Base-by-base conservation (phyloP, 2,329 filamentous ascomycete species). In the Endocalyx cinctus region DNA sequence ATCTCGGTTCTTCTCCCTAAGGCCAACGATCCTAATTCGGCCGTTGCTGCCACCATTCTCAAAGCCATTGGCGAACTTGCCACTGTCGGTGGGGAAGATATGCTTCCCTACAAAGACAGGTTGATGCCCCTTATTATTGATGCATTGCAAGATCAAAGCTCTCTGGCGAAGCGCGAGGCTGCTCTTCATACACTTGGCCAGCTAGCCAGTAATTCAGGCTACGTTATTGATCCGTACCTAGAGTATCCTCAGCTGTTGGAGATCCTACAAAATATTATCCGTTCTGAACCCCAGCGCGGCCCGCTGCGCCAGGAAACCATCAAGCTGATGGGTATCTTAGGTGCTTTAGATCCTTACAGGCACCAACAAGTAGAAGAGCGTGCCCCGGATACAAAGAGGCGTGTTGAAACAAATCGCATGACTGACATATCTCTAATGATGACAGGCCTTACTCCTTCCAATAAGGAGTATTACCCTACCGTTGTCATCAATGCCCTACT, bases 391-490 rank as follows among this genome's bases (percentile, higher is more conserved):
- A 77, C 83, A 43, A 85, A 92, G 52, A 75, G 73, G 17, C 74
- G 72, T 14, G 69, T 70, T 25, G 79, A 82, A 46, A 70, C 71
- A 2, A 77, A 74, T 25, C 77, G 79, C 37, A 66, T 94, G 50
- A 94, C 90, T 1, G 92, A 98, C 59, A 94, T 98, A 28, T 92
- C 89, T 4, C 72, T 98, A 18, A 97, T 98, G 72, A 98, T 98
- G 90, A 88, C 87, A 26, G 92, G 94, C 11, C 71, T 96, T 25
- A 97, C 89, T 1, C 94, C 92, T 0, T 97, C 90, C 0, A 95
- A 87, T 53, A 95, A 98, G 54, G 92, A 98, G 51, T 98, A 98
- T 60, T 98, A 95, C 54, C 92, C 92, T 1, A 98, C 92, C 0
- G 88, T 98, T 13, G 92, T 96, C 29, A 96, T 98, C 56, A 95